Evolutionary conservation across 2,329 filamentous ascomycete genomes (phyloP).

Genomic region (Clonostachys rhizophaga): DNA sequence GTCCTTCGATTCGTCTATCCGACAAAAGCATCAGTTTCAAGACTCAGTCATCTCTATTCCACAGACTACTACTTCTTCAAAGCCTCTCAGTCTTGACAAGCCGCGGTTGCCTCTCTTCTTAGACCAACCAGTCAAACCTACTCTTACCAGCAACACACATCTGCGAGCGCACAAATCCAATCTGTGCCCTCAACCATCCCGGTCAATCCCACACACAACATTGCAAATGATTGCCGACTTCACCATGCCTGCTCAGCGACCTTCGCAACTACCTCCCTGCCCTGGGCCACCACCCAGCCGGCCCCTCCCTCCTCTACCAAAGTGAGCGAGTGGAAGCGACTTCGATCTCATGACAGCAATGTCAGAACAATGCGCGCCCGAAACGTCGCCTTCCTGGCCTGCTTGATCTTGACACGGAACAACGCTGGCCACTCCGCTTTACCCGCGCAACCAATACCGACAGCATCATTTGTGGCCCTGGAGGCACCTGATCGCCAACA

Average conservation of each 20-base stretch:
- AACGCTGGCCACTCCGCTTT: too few relatives aligned
- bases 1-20: not conserved
- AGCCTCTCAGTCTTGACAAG: constrained; percentile 7
- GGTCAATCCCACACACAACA: not conserved
- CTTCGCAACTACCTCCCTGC: constrained; percentile 63
- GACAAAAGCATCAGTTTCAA: not conserved
- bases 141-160: constrained; percentile 3
- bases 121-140: constrained; percentile 3
- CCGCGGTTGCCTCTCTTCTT: not conserved
- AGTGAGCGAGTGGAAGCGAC: constrained; percentile 39
- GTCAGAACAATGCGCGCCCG: not conserved
- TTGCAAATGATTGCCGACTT: not conserved
- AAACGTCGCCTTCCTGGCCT: too few relatives aligned
- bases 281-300: constrained; percentile 61
- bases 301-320: constrained; percentile 61
- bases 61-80: constrained; percentile 2
- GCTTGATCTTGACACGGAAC: too few relatives aligned
- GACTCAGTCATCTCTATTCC: not conserved
- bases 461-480: too few relatives aligned
- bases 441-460: too few relatives aligned
- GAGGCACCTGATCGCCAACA: too few relatives aligned
- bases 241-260: constrained; percentile 54
- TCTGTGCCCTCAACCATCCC: too few relatives aligned
- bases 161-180: too few relatives aligned
- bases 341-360: not conserved